A percentile compares a stretch with the other conserved stretches of the same genome.
These are phyloP conservation scores for Cenchrus purpureus DNA, from an alignment of 176 grass and related monocot species.

Conservation along the genomic window DNA sequence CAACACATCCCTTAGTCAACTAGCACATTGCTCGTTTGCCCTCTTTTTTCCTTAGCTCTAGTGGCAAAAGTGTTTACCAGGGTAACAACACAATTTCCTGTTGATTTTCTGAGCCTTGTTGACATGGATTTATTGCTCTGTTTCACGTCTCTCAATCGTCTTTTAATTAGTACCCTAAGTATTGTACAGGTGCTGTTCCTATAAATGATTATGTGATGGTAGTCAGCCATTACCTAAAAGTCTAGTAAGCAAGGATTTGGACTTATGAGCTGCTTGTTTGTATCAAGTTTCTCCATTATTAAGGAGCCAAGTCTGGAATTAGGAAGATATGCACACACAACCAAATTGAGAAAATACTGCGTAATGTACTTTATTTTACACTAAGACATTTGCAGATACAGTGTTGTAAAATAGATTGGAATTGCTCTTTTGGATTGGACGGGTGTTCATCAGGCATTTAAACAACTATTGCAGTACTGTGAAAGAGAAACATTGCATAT, in stretches of 20 bases:
- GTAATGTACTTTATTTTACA: not conserved
- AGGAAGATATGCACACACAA: not conserved
- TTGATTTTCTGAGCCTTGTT: constrained; percentile 18
- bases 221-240: not conserved
- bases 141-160: not conserved
- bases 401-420: not conserved
- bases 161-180: constrained; percentile 2
- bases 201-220: not conserved
- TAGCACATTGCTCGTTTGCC: constrained; percentile 9
- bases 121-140: not conserved
- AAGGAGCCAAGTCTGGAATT: not conserved
- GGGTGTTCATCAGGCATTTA: not conserved
- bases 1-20: constrained; percentile 11
- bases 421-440: not conserved
- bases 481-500: not conserved
- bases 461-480: not conserved
- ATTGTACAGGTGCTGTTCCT: not conserved
- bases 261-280: not conserved
- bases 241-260: not conserved
- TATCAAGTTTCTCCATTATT: not conserved
- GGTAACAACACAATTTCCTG: not conserved
- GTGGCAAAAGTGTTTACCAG: constrained; percentile 13
- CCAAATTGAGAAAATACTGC: not conserved
- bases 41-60: constrained; percentile 14
- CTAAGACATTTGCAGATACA: not conserved